These are phyloP conservation scores for Panicum miliaceum DNA, from an alignment of 176 grass and related monocot species.

Conservation along the genomic window DNA sequence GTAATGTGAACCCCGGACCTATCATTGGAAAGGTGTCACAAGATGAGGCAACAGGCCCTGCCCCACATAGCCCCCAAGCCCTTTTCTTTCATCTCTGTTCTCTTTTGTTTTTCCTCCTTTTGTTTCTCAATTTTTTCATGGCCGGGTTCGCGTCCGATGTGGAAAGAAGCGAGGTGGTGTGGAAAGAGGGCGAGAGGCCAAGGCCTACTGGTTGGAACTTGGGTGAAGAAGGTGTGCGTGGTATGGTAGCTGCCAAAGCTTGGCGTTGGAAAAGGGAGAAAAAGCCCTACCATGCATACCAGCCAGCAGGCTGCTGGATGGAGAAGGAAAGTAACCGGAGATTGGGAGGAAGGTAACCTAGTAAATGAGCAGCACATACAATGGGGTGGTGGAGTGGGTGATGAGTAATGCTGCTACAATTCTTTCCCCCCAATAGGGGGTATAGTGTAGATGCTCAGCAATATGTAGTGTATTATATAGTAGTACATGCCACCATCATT, in stretches of 20 bases:
- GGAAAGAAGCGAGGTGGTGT: constrained; percentile 37
- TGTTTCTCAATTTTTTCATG: neutral
- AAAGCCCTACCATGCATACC: neutral
- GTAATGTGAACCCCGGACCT: constrained; percentile 19
- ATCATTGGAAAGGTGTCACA: constrained; percentile 43
- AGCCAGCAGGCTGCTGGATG: neutral
- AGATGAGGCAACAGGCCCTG: constrained; percentile 33
- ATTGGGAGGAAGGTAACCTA: constrained; percentile 36
- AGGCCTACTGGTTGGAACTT: constrained; percentile 36
- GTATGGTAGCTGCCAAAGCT: neutral
- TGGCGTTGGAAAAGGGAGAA: neutral
- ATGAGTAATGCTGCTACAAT: constrained; percentile 28
- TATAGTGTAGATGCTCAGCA: neutral
- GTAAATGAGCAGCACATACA: constrained; percentile 15
- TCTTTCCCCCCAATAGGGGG: neutral
- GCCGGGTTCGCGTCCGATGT: constrained; percentile 41
- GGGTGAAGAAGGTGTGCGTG: neutral
- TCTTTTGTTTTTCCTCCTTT: neutral
- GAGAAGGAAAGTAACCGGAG: constrained; percentile 23
- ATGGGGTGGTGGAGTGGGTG: constrained; percentile 24
- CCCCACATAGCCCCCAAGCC: constrained; percentile 14
- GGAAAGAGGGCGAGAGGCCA: constrained; percentile 38
- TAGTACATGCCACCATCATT: too few species aligned
- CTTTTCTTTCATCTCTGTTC: neutral
- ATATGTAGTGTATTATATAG: neutral